phyloP scores from a whole-genome alignment of 805 yeast genomes.

The Torulaspora gathmanii region DNA sequence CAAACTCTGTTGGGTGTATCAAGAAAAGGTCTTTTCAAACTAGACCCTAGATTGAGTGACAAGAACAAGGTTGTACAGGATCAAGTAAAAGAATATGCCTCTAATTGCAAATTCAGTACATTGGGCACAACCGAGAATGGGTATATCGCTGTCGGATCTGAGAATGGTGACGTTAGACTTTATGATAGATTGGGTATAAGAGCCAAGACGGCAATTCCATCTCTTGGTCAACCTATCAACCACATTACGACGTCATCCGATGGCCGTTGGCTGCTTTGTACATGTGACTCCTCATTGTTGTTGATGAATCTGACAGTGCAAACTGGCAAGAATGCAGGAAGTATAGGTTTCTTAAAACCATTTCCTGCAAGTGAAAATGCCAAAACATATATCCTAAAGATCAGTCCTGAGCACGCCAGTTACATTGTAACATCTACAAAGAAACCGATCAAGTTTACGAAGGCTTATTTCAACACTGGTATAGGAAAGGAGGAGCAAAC shows the following conservation, averaged over 20 bases:
- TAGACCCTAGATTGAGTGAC: conserved; percentile 69
- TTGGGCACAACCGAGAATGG: conserved; percentile 72
- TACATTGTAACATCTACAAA: conserved; percentile 50
- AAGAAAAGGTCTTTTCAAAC: conserved; percentile 57
- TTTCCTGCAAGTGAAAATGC: conserved; percentile 66
- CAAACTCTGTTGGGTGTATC: conserved; percentile 71
- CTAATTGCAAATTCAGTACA: conserved; percentile 52
- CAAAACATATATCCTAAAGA: conserved; percentile 58
- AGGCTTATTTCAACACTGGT: conserved; percentile 75
- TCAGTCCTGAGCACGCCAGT: conserved; percentile 69
- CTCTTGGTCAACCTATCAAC: conserved; percentile 68
- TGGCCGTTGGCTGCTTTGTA: conserved; percentile 78
- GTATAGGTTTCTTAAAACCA: conserved; percentile 57
- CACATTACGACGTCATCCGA: conserved; percentile 71
- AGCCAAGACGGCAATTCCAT: conserved; percentile 78
- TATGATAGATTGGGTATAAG: conserved; percentile 67
- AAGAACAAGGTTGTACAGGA: conserved; percentile 56
- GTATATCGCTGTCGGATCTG: conserved; percentile 68
- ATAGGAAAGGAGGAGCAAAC: conserved; percentile 58
- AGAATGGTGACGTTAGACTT: conserved; percentile 69
- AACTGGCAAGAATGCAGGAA: conserved; percentile 55
- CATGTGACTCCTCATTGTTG: conserved; percentile 67
- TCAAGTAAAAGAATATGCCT: conserved; percentile 49
- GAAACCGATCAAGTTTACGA: conserved; percentile 53
- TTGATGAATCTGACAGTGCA: conserved; percentile 63